A percentile compares a stretch with the other conserved stretches of the same genome.
These are phyloP conservation scores for Stylosanthes scabra DNA, from an alignment of 331 rosid species.

Conservation along the genomic window DNA sequence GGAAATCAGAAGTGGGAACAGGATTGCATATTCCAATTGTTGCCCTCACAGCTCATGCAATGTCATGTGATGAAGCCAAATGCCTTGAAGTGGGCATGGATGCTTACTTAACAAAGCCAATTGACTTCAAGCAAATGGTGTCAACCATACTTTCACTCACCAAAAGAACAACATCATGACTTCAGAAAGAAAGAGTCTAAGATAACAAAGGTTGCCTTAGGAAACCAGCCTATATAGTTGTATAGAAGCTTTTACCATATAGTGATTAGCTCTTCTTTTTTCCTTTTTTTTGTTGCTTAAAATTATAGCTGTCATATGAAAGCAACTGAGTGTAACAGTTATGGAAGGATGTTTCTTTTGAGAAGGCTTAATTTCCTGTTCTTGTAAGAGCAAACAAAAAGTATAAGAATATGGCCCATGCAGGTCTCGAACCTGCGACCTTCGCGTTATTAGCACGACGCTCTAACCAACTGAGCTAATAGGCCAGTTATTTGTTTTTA, in stretches of 20 bases:
- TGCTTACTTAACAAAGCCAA: slow-evolving; percentile 98
- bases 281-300: not conserved
- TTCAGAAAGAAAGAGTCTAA: slow-evolving; percentile 23
- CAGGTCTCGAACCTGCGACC: slow-evolving; percentile 92
- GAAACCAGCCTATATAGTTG: slow-evolving; percentile 22
- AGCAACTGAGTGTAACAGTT: no score
- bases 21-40: slow-evolving; percentile 83
- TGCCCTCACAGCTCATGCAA: slow-evolving; percentile 98
- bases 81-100: slow-evolving; percentile 99
- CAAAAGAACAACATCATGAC: slow-evolving; percentile 50
- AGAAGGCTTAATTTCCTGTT: not conserved
- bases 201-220: slow-evolving; percentile 36
- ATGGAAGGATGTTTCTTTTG: not conserved
- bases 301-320: slow-evolving; percentile 21
- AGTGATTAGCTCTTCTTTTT: no score
- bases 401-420: slow-evolving; percentile 57
- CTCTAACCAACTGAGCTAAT: slow-evolving; percentile 97
- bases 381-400: not conserved
- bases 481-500: slow-evolving; percentile 31
- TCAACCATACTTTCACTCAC: slow-evolving; percentile 98
- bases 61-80: slow-evolving; percentile 98
- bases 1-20: slow-evolving; percentile 84
- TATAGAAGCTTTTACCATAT: slow-evolving; percentile 36
- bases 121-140: slow-evolving; percentile 94
- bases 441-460: slow-evolving; percentile 93